These are phyloP conservation scores for Aciculosporium take DNA, from an alignment of 2,329 filamentous ascomycete genomes.

Conservation along the genomic window DNA sequence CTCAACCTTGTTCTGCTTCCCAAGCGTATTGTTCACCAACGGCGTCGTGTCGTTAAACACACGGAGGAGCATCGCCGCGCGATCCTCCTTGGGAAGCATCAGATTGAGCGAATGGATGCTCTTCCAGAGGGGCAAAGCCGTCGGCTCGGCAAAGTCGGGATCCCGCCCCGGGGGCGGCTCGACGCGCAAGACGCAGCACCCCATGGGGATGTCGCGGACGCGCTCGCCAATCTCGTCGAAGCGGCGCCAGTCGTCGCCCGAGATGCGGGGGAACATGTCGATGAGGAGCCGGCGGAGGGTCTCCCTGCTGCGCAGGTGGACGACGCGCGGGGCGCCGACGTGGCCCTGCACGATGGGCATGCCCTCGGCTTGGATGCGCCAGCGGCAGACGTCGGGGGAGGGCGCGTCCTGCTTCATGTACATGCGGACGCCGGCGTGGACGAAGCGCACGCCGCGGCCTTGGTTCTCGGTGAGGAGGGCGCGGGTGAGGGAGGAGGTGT, in stretches of 20 bases:
- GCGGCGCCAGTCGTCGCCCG: constrained; percentile 55
- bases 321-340: constrained; percentile 62
- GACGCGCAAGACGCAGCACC: constrained; percentile 79
- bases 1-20: constrained; percentile 21
- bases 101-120: constrained; percentile 84
- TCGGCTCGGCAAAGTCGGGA: constrained; percentile 51
- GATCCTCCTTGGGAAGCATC: constrained; percentile 96
- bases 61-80: constrained; percentile 78
- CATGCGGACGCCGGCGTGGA: constrained; percentile 96
- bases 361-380: constrained; percentile 92
- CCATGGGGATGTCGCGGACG: constrained; percentile 67
- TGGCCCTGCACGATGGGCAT: constrained; percentile 84
- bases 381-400: constrained; percentile 71
- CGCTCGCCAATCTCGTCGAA: constrained; percentile 81
- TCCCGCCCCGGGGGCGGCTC: constrained; percentile 41
- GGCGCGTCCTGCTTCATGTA: constrained; percentile 96
- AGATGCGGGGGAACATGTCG: constrained; percentile 92
- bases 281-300: constrained; percentile 73
- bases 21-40: constrained; percentile 54
- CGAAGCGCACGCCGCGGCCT: constrained; percentile 81
- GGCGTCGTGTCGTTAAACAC: constrained; percentile 83
- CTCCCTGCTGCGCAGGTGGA: constrained; percentile 60
- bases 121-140: constrained; percentile 89
- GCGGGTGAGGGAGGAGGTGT: constrained; percentile 71
- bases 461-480: constrained; percentile 81